phyloP scores from a whole-genome alignment of 2,329 filamentous ascomycete species.

The Claviceps citrina region DNA sequence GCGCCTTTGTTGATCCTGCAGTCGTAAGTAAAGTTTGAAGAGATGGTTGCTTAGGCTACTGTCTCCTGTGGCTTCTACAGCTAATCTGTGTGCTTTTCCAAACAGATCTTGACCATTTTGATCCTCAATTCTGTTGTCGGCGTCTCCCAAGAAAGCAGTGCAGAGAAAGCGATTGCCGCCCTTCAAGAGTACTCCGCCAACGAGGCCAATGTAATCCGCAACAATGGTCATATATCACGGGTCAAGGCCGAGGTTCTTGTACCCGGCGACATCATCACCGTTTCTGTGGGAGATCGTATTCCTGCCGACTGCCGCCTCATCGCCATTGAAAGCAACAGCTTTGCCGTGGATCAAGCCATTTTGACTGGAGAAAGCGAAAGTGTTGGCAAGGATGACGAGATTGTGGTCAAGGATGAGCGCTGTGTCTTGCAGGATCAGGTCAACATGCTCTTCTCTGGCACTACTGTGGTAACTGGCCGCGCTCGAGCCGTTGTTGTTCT shows the following conservation, averaged over 20 bases:
- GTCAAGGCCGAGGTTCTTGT: conserved; percentile 96
- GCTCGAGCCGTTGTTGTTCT: conserved; percentile 81
- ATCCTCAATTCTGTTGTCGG: conserved; percentile 94
- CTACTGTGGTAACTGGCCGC: conserved; percentile 87
- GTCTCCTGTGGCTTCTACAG: background rate
- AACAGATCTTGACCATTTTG: conserved; percentile 84
- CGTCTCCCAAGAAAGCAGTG: conserved; percentile 95
- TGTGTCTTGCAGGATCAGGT: conserved; percentile 94
- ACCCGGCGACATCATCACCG: conserved; percentile 78
- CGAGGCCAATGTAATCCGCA: conserved; percentile 82
- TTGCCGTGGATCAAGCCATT: conserved; percentile 91
- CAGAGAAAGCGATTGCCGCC: conserved; percentile 94
- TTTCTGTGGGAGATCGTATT: conserved; percentile 82
- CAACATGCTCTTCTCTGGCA: conserved; percentile 98
- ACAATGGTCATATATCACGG: conserved; percentile 58
- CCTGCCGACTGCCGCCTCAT: conserved; percentile 88
- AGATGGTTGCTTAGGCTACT: too few species aligned
- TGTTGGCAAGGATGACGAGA: conserved; percentile 64
- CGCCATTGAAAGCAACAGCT: conserved; percentile 90
- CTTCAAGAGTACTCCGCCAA: conserved; percentile 98
- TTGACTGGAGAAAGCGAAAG: conserved; percentile 96
- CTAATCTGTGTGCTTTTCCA: background rate
- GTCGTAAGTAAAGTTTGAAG: conserved; percentile 50
- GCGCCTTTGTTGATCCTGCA: conserved; percentile 87
- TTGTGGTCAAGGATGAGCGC: conserved; percentile 56